Base-by-base conservation (phyloP, 176 grass and related monocot species). In the Poa pratensis region DNA sequence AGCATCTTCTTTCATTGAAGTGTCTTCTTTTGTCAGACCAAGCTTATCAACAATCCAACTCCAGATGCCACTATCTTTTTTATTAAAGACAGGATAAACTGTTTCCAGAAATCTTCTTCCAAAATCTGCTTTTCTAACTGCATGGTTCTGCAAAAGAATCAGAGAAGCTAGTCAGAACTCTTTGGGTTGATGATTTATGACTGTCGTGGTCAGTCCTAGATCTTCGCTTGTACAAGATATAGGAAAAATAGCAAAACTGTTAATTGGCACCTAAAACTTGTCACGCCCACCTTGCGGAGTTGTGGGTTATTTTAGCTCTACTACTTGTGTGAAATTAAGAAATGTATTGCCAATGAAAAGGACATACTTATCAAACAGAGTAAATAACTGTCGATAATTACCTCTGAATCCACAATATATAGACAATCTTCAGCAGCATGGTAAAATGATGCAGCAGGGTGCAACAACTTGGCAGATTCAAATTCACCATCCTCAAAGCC, bases 401-500 rank as follows among this genome's bases (percentile, higher is more conserved):
- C 96, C 96, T 98, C 88, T 6, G 93, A 98, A 88, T 98, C 96
- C 30, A 94, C 87, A 92, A 98, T 88, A 87, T 92, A 98, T 75
- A 98, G 78, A 77, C 89, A 94, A 87, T 95, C 88, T 90, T 91
- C 82, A 79, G 57, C 24, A 32, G 86, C 53, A 87, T 83, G 40
- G 87, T 98, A 98, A 84, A 90, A 92, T 42, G 91, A 95, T 78
- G 91, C 91, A 86, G 91, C 87, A 84, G 96, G 96, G 20, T 69
- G 88, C 62, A 90, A 87, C 53, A 98, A 87, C 85, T 95, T 95
- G 60, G 93, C 87, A 73, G 78, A 95, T 92, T 95, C 93, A 92
- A 98, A 98, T 83, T 98, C 91, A 37, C 91, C 91, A 86, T 98
- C 96, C 90, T 98, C 96, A 79, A 95, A 95, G 59, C 96, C 93